Evolutionary conservation across 768 basidiomycete species (phyloP), one percentile per base, ranked within the genome.

Genomic region (Kwoniella sp.): DNA sequence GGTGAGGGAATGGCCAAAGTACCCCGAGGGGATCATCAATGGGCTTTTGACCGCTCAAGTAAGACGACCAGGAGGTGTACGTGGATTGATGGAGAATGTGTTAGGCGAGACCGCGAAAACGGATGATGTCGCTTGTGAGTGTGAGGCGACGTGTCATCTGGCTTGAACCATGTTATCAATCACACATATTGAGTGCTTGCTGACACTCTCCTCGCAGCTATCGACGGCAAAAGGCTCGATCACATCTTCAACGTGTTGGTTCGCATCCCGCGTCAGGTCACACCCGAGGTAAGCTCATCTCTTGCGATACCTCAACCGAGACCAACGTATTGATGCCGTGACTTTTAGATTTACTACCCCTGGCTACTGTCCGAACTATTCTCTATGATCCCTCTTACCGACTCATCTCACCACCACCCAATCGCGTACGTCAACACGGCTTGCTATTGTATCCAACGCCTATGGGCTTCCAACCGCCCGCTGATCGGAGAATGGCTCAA

Each of bases 201-300:
- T 70, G 65, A 67, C n/a, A n/a, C 23, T 52, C 37, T 20, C 30
- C 28, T 11, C n/a, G 22, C 25, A 73, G 73, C 70, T 20, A 55
- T 71, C 7, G 75, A 77, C 22, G 60, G 58, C 30, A 25, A 63
- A 65, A 90, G 89, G 74, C 83, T 93, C 29, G 89, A 92, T 64
- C 88, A 88, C 61, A 83, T 92, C 31, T 84, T 90, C 22, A 83
- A 82, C 5, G 84, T 91, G 22, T 75, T 96, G 55, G 83, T 82
- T 48, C 82, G 87, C n/a, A 83, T 88, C 13, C 92, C 92, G 0
- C 79, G 84, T 0, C 83, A 81, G 13, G 85, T 86, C 79, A 79
- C 82, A 8, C 76, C 85, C 15, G 82, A 87, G 82, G 63, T 65
- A 22, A 26, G 63, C 41, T 38, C 17, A 23, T 1, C n/a, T 22